Conservation (phyloP, 768 basidiomycete species). For the Agaricus sinodeliciosus region DNA sequence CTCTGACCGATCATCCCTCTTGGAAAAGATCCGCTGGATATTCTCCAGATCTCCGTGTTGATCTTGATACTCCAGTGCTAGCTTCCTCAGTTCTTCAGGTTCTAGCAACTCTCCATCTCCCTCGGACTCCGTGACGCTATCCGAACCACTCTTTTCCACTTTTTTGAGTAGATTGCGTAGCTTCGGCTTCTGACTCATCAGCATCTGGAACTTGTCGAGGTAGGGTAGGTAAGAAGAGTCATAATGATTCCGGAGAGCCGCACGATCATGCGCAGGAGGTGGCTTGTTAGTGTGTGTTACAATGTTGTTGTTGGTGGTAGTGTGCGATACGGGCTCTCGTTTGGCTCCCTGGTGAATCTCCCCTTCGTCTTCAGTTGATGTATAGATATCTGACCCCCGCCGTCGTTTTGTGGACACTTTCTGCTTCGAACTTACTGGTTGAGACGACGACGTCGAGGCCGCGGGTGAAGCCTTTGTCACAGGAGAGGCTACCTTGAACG, state of each 20-base stretch:
- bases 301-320: background rate
- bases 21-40: constrained; percentile 26
- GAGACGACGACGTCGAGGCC: constrained; percentile 7
- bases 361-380: constrained; percentile 60
- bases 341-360: constrained; percentile 17
- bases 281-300: constrained; percentile 17
- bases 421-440: constrained; percentile 4
- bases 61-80: constrained; percentile 37
- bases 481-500: constrained; percentile 2
- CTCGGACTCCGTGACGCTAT: constrained; percentile 42
- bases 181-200: constrained; percentile 44
- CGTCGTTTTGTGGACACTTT: constrained; percentile 27
- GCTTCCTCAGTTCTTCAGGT: constrained; percentile 40
- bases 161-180: constrained; percentile 46
- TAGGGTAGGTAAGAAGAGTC: constrained; percentile 46
- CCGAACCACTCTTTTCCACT: constrained; percentile 25
- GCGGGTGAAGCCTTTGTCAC: constrained; percentile 11
- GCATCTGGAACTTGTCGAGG: constrained; percentile 35
- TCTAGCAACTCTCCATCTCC: constrained; percentile 49
- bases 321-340: background rate
- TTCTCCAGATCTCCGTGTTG: constrained; percentile 47
- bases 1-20: background rate
- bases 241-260: constrained; percentile 47
- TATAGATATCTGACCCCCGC: constrained; percentile 57
- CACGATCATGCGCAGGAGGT: constrained; percentile 39